A percentile compares a stretch with the other conserved stretches of the same genome.
Conservation (phyloP, 129 eudicot genomes). For the Flaveria sonorensis region DNA sequence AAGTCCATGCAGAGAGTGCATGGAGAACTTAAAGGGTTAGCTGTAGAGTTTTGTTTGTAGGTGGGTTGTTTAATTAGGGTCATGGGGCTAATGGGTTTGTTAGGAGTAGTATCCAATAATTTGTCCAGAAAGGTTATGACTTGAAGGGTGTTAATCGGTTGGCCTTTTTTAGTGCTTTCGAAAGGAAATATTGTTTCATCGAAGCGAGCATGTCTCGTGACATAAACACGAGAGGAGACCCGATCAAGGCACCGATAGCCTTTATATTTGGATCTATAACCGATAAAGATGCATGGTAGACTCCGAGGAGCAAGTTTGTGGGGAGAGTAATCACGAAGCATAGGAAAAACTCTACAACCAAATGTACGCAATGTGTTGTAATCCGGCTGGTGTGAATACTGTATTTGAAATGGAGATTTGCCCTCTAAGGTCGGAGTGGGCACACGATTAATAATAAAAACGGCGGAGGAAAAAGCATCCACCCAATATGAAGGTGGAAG, state of each 20-base stretch:
- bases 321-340: background rate
- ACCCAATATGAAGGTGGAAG: background rate
- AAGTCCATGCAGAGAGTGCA: no score
- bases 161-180: background rate
- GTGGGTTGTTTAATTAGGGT: no score
- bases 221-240: background rate
- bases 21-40: no score
- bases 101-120: no score
- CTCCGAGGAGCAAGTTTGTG: background rate
- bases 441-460: no score
- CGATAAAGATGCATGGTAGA: no score
- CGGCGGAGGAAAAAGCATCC: background rate
- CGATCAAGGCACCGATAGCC: background rate
- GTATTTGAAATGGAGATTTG: background rate
- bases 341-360: background rate
- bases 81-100: no score
- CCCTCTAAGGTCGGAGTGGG: background rate
- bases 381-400: background rate
- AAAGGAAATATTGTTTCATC: background rate
- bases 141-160: background rate
- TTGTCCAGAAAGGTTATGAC: background rate
- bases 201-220: background rate
- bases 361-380: no score
- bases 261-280: background rate
- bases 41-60: no score